phyloP scores from a whole-genome alignment of 108 stramenopile species.

The Fragilariopsis cylindrus region DNA sequence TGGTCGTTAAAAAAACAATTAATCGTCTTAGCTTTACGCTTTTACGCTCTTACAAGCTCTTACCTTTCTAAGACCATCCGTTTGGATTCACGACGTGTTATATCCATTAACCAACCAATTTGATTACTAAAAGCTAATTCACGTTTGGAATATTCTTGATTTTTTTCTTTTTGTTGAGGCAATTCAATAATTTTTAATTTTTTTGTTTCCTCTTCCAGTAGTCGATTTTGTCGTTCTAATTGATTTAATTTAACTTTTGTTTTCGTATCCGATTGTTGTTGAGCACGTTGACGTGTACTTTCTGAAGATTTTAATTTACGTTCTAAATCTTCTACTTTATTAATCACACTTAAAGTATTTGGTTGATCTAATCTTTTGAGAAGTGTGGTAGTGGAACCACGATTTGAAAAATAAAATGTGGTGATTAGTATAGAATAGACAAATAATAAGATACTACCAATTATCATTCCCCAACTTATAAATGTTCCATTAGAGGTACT shows the following conservation, averaged over 20 bases:
- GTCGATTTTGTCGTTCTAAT: conserved; percentile 14
- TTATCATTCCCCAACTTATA: not conserved
- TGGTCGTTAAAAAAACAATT: not conserved
- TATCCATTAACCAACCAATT: conserved; percentile 41
- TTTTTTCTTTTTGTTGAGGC: conserved; percentile 19
- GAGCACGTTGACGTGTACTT: not conserved
- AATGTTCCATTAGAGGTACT: too few species aligned
- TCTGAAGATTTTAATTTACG: not conserved
- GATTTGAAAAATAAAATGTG: not conserved
- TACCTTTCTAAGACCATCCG: conserved; percentile 64
- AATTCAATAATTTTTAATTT: conserved; percentile 19
- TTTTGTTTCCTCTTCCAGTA: conserved; percentile 20
- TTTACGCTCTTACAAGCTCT: not conserved
- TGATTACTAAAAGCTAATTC: conserved; percentile 58
- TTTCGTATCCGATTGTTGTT: not conserved
- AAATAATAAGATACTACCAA: not conserved
- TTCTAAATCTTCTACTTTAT: not conserved
- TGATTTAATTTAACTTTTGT: not conserved
- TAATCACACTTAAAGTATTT: not conserved
- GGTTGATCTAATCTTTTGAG: not conserved
- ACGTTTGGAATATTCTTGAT: conserved; percentile 33
- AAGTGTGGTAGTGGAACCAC: not conserved
- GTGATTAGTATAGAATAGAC: not conserved
- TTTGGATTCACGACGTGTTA: conserved; percentile 41
- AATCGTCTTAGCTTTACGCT: not conserved